phyloP scores from a whole-genome alignment of 495 filamentous ascomycete genomes.

The Aspergillus conjunctus region DNA sequence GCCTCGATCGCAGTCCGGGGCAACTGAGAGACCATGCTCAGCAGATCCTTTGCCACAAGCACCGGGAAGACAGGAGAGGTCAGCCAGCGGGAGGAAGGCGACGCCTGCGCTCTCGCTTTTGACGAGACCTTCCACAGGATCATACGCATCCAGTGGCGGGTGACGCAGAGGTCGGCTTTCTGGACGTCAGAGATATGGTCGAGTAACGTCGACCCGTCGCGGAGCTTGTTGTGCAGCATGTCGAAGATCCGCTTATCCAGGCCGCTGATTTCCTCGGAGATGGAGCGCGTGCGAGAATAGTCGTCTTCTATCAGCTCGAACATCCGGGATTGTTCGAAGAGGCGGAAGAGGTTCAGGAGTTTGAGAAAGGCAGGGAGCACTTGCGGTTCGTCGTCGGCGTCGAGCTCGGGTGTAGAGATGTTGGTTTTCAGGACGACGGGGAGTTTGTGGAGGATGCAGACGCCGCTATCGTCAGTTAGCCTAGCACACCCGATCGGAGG shows the following conservation, averaged over 20 bases:
- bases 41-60: slow-evolving; percentile 43
- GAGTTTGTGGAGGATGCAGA: slow-evolving; percentile 48
- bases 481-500: background rate
- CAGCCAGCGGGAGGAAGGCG: slow-evolving; percentile 5
- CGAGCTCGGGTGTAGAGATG: slow-evolving; percentile 32
- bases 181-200: slow-evolving; percentile 42
- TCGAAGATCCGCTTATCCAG: slow-evolving; percentile 30
- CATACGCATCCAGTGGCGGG: slow-evolving; percentile 52
- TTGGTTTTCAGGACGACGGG: slow-evolving; percentile 41
- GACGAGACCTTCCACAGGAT: slow-evolving; percentile 46
- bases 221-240: slow-evolving; percentile 37
- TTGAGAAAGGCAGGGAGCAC: slow-evolving; percentile 46
- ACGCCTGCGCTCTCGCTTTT: slow-evolving; percentile 16
- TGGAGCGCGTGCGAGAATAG: slow-evolving; percentile 15
- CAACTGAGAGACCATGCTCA: slow-evolving; percentile 41
- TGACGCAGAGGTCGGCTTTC: slow-evolving; percentile 49
- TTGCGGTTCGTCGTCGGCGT: slow-evolving; percentile 35
- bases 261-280: slow-evolving; percentile 13
- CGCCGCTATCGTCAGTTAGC: slow-evolving; percentile 26
- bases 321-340: slow-evolving; percentile 41
- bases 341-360: slow-evolving; percentile 45
- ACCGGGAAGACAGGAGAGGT: slow-evolving; percentile 38
- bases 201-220: slow-evolving; percentile 30
- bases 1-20: slow-evolving; percentile 40
- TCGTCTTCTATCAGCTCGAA: slow-evolving; percentile 45